Evolutionary conservation across 2,329 filamentous ascomycete species (phyloP), one percentile per base, ranked within the genome.

Genomic region (Phyllosticta capitalensis): DNA sequence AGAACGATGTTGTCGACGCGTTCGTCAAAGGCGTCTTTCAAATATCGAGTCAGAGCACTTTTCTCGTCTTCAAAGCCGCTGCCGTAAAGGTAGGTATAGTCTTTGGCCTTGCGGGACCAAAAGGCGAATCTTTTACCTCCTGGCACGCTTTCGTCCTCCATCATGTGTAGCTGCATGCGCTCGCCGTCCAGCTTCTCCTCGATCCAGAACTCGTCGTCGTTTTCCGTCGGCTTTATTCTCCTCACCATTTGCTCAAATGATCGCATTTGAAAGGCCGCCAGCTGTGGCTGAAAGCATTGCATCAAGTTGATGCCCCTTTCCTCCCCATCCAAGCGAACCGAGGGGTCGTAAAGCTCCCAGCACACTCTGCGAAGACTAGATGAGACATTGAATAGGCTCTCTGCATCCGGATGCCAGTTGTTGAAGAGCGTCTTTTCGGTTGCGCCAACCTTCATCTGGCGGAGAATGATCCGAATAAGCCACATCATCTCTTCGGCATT

Each of bases 121-220:
- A 95, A 99, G 30, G 79, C 80, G 70, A 97, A 96, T 20, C 78
- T 79, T 59, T 80, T 84, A 0, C 90, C 89, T 0, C 91, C 90
- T 0, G 83, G 81, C 0, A 84, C 76, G 0, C 72, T 74, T 3
- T 84, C 76, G 64, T 96, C 90, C 60, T 88, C 79, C 12, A 83
- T 74, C 88, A 97, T 92, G 72, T 99, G 94, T 70, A 99, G 81
- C 72, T 99, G 94, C 87, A 99, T 96, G 24, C 94, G 84, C 74
- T 99, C 94, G 1, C 94, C 94, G 65, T 99, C 94, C 9, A 99
- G 78, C 73, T 99, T 99, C 75, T 99, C 94, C 72, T 99, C 94
- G 54, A 97, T 94, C 91, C 92, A 97, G 68, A 95, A 99, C 9
- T 88, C 84, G 0, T 81, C 78, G 56, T 95, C 86, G 0, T 89